Base-by-base conservation (phyloP, 208 protist genomes). In the Eutreptiella sp. region DNA sequence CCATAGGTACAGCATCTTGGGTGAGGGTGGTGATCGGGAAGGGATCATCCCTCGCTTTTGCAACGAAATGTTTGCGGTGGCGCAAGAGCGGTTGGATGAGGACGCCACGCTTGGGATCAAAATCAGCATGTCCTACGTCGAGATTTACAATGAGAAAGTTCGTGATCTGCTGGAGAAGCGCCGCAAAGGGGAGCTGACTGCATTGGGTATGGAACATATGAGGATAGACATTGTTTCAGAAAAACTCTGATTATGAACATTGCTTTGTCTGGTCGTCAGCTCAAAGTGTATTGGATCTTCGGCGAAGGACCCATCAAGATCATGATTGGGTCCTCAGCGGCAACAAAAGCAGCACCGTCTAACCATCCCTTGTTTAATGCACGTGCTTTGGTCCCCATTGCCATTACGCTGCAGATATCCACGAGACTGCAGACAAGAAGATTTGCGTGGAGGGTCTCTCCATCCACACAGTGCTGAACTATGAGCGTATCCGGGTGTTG, bases 391-490 rank as follows among this genome's bases (percentile, higher is more conserved):
- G n/a, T n/a, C n/a, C n/a, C n/a, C n/a, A n/a, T n/a, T n/a, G n/a
- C n/a, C n/a, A n/a, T n/a, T n/a, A n/a, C n/a, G n/a, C n/a, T n/a
- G n/a, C n/a, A n/a, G 78, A 85, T 31, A 84, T 91, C 47, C 63
- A 78, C 29, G 75, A 84, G 46, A 71, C 66, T 35, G 46, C 42
- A 16, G 57, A 77, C 38, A 70, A 63, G n/a, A 68, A 72, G 7
- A 72, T 85, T 11, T 73, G 61, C 28, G 70, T 88, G 14, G 61
- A 60, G 19, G 78, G 76, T 7, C 65, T 76, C 2, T 64, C 63
- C 21, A 75, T 89, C 34, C 84, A 90, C 31, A 55, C 75, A 21
- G 85, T 94, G 33, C 50, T 83, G 42, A 77, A 73, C 26, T 46
- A 70, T 34, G 73, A 87, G 32, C 66, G 77, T 11, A 76, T 89